Evolutionary conservation across 2,329 filamentous ascomycete species (phyloP).

Genomic region (Acephala macrosclerotiorum): DNA sequence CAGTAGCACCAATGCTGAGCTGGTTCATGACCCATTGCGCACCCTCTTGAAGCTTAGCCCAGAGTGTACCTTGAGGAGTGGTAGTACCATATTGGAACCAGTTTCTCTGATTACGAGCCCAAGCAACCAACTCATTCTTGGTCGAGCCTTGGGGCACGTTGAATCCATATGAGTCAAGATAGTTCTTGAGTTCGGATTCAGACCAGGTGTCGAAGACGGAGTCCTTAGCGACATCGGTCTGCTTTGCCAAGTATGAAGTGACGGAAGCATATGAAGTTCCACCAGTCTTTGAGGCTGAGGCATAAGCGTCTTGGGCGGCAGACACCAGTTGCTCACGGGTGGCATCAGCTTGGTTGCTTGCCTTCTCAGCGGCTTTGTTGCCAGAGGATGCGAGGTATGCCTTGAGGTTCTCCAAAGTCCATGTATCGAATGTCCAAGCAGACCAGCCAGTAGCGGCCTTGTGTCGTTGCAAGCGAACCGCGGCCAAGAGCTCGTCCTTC

Average conservation of each 20-base stretch:
- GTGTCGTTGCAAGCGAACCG: conserved; percentile 77
- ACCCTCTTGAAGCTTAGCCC: conserved; percentile 63
- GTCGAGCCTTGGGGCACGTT: conserved; percentile 42
- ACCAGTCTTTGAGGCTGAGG: conserved; percentile 64
- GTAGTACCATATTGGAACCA: conserved; percentile 81
- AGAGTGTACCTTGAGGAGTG: conserved; percentile 68
- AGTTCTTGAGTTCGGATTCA: conserved; percentile 72
- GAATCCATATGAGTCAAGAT: conserved; percentile 81
- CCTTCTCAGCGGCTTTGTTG: conserved; percentile 63
- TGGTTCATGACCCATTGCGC: conserved; percentile 57
- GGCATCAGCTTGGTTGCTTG: conserved; percentile 66
- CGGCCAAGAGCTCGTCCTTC: conserved; percentile 75
- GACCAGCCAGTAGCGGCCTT: conserved; percentile 72
- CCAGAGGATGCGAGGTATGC: conserved; percentile 60
- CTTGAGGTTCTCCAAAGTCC: conserved; percentile 74
- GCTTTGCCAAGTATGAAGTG: conserved; percentile 73
- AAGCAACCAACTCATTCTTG: conserved; percentile 71
- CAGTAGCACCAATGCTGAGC: conserved; percentile 55
- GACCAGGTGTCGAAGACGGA: conserved; percentile 77
- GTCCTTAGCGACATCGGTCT: conserved; percentile 71
- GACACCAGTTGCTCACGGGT: conserved; percentile 77
- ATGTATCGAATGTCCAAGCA: conserved; percentile 83
- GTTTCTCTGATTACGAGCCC: conserved; percentile 75
- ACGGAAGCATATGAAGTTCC: conserved; percentile 69
- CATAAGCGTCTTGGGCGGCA: conserved; percentile 67